Conservation (phyloP, 352 stramenopile species). For the Phytophthora citricola region DNA sequence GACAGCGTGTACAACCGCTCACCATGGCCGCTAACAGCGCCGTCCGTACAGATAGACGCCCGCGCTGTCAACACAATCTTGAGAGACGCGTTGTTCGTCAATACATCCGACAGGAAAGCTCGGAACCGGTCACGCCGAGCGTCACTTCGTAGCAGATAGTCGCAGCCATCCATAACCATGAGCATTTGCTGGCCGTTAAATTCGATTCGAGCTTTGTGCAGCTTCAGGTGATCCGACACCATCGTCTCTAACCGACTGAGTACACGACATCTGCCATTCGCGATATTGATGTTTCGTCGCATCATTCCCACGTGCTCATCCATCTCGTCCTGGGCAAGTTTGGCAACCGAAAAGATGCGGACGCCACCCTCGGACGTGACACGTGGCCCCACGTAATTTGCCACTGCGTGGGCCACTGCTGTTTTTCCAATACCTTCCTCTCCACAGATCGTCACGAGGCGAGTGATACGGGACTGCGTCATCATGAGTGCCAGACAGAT, state of each 20-base stretch:
- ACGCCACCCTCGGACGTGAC: conserved; percentile 75
- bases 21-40: conserved; percentile 68
- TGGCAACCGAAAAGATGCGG: conserved; percentile 69
- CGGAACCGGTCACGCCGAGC: conserved; percentile 67
- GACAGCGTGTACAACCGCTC: conserved; percentile 73
- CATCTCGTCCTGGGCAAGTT: conserved; percentile 65
- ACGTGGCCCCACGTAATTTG: conserved; percentile 83
- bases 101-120: conserved; percentile 66
- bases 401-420: conserved; percentile 71
- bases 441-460: conserved; percentile 76
- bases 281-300: conserved; percentile 51
- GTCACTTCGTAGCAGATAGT: conserved; percentile 64
- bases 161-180: conserved; percentile 76
- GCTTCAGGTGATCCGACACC: conserved; percentile 57
- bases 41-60: conserved; percentile 68
- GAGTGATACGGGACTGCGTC: conserved; percentile 77
- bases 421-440: conserved; percentile 85
- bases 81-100: conserved; percentile 75
- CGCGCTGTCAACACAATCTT: conserved; percentile 78
- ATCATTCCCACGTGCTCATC: conserved; percentile 62
- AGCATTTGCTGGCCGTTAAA: conserved; percentile 66
- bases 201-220: conserved; percentile 58
- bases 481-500: conserved; percentile 82
- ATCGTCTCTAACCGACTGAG: conserved; percentile 59
- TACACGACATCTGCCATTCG: conserved; percentile 46